Percentiles rank a stretch among this genome's conserved stretches.
Evolutionary conservation across 768 basidiomycete species (phyloP).

Genomic region (Strobilomyces echinocephalus): DNA sequence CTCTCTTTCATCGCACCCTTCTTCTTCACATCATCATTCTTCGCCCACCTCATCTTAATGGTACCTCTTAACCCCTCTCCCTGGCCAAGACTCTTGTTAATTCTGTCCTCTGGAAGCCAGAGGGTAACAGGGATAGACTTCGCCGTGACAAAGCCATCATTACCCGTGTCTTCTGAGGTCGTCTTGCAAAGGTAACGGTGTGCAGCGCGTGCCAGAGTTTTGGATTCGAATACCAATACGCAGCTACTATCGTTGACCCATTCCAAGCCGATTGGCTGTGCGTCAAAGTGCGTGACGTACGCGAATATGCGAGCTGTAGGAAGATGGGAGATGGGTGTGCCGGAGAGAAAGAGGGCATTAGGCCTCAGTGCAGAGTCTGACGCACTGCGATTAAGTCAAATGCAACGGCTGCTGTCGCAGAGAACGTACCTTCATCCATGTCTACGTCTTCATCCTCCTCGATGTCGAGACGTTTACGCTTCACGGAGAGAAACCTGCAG

Average conservation of each 20-base stretch:
- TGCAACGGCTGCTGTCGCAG: slow-evolving; percentile 3
- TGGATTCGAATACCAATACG: slow-evolving; percentile 67
- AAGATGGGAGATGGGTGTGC: slow-evolving; percentile 67
- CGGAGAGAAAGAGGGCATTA: slow-evolving; percentile 70
- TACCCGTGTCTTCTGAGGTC: slow-evolving; percentile 44
- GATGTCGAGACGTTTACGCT: slow-evolving; percentile 46
- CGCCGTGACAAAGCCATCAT: slow-evolving; percentile 55
- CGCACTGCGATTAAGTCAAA: neutral
- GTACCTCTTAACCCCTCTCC: slow-evolving; percentile 62
- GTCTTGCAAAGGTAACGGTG: slow-evolving; percentile 50
- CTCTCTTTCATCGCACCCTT: slow-evolving; percentile 68
- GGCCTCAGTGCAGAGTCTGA: slow-evolving; percentile 47
- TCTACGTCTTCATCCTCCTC: slow-evolving; percentile 37
- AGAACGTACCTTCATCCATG: slow-evolving; percentile 29
- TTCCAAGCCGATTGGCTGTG: slow-evolving; percentile 70
- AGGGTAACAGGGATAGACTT: slow-evolving; percentile 66
- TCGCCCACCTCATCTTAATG: slow-evolving; percentile 76
- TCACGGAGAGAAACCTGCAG: slow-evolving; percentile 27
- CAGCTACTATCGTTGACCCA: slow-evolving; percentile 86
- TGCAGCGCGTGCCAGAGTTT: slow-evolving; percentile 47
- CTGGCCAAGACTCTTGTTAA: slow-evolving; percentile 65
- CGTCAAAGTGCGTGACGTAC: slow-evolving; percentile 75
- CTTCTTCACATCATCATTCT: slow-evolving; percentile 68
- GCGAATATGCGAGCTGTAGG: slow-evolving; percentile 76
- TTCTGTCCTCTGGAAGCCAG: slow-evolving; percentile 79